Base-by-base conservation (phyloP, 2,329 filamentous ascomycete genomes). In the Paraphoma chrysanthemicola region DNA sequence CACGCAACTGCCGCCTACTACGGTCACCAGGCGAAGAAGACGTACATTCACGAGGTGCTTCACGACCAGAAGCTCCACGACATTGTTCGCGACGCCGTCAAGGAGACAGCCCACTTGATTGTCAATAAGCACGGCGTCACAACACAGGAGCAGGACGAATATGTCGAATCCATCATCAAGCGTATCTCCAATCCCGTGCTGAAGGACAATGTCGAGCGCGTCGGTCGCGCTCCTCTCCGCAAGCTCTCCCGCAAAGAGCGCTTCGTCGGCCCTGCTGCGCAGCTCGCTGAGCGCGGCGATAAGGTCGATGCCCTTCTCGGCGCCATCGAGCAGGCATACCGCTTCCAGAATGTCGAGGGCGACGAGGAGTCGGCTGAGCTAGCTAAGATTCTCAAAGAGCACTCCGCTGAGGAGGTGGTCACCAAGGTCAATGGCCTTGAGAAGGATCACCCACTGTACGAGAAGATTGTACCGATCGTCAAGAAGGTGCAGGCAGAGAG, bases 1-100 rank as follows among this genome's bases (percentile, higher is more conserved):
- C 95, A 99, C 77, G 95, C 95, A 57, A 96, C 94, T 7, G 93
- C 93, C 17, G 94, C 95, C 57, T 98, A 98, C 86, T 93, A 95
- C 79, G 94, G 93, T 53, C 91, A 96, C 85, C 86, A 93, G 81
- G 86, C 88, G 65, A 88, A 91, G 73, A 94, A 96, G 85, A 84
- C 86, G 73, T 96, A 90, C 58, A 92, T 99, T 66, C 92, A 95
- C 75, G 94, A 98, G 70, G 90, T 93, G 8, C 86, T 98, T 63
- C 86, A 87, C 60, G 92, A 98, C 75, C 83, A 87, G 72, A 84
- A 88, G 70, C 96, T 99, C 72, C 86, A 91, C 77, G 82, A 86
- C 47, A 88, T 92, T 68, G 94, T 99, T 48, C 87, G 89, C 64
- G 87, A 87, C 59, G 92, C 90, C 18, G 85, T 99, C 45, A 84